Evolutionary conservation across 2,329 filamentous ascomycete species (phyloP).

Genomic region (Byssochlamys sp.): DNA sequence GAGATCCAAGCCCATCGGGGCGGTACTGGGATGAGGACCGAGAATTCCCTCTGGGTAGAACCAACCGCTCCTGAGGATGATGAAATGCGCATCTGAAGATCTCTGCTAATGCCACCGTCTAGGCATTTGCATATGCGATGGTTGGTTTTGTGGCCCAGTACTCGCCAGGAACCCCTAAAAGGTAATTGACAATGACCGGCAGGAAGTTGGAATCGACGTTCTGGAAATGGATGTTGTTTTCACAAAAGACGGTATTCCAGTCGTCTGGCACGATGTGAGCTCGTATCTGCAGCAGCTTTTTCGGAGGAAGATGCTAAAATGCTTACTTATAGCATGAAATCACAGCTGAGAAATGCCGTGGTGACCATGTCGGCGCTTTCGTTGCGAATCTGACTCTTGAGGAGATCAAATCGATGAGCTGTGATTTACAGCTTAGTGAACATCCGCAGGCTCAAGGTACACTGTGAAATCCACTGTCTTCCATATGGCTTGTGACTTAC

Average conservation of each 20-base stretch:
- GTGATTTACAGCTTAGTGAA: neutral
- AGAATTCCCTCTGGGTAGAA: neutral
- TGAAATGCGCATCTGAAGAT: neutral
- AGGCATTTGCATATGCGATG: constrained; percentile 1
- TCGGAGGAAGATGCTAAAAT: neutral
- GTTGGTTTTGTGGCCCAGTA: neutral
- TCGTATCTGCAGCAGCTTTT: neutral
- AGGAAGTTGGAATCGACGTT: neutral
- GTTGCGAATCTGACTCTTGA: neutral
- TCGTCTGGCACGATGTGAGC: neutral
- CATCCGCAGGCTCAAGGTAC: neutral
- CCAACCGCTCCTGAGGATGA: neutral
- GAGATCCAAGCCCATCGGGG: neutral
- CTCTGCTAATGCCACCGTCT: neutral
- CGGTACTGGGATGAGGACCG: neutral
- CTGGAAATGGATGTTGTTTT: neutral
- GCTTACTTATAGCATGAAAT: neutral
- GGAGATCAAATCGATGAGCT: neutral
- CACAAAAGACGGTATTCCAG: neutral
- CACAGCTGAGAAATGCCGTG: neutral
- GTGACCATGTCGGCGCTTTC: neutral
- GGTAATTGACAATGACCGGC: neutral
- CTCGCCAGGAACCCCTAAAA: neutral
- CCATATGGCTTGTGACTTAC: neutral
- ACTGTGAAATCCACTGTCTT: neutral